Evolutionary conservation across 2,329 filamentous ascomycete genomes (phyloP), one percentile per base, ranked within the genome.

Genomic region (Epichloe elymi): DNA sequence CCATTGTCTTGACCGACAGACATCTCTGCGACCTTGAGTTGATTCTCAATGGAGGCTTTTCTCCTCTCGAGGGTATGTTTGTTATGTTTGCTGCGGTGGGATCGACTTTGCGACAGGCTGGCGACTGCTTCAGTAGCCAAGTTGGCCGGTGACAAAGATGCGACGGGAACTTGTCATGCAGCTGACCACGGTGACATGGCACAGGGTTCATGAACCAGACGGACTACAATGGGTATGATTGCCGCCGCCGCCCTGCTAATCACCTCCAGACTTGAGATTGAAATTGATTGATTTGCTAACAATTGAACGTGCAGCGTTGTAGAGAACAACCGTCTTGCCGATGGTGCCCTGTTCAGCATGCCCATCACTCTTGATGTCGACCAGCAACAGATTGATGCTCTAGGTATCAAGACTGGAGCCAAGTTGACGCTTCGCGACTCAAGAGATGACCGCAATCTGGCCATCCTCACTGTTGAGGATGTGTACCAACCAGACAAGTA

Each of bases 1-100:
- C 91, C 38, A 77, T 98, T 59, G 74, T 85, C 54, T 82, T 98
- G 59, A 86, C 80, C 48, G 93, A 98, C 78, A 84, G 93, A 63
- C 93, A 98, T 73, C 83, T 98, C 47, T 98, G 93, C 73, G 93
- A 98, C 78, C 79, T 98, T 59, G 93, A 98, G 73, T 74, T 98
- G 71, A 89, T 98, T 65, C 83, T 98, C 70, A 97, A 89, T 70
- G 93, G 93, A 67, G 93, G 93, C 58, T 98, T 98, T 76, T 96
- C 90, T 58, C 93, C 93, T 53, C 81, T 98, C 40, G 91, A 98
- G 81, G 93, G 90, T 94, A 63, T 56, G 82, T 77, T 44, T 57
- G 82, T 77, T 42, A 11, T 39, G 19, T 38, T 38, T 48, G 36
- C 46, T 33, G 23, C 37, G 10, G 15, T 26, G 20, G 23, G 37